A percentile compares a stretch with the other conserved stretches of the same genome.
phyloP scores from a whole-genome alignment of 2,329 filamentous ascomycete species.

The Bretziella fagacearum region DNA sequence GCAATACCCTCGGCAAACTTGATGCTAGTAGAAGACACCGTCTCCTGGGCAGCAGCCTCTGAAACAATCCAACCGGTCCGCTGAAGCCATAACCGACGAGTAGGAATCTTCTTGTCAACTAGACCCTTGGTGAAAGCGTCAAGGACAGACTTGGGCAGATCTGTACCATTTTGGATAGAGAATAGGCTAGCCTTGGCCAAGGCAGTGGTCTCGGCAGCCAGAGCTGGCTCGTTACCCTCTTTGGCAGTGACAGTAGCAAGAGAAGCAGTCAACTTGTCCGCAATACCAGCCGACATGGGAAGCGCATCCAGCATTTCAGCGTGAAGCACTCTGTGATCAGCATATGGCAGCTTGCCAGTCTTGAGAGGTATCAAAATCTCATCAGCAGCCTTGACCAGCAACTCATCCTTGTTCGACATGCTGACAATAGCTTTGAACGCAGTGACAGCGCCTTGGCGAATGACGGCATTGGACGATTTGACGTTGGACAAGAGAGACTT shows the following conservation, averaged over 20 bases:
- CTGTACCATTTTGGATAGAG: constrained; percentile 41
- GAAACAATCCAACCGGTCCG: constrained; percentile 51
- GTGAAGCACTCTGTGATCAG: constrained; percentile 71
- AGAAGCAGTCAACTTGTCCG: constrained; percentile 47
- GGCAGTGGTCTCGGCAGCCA: constrained; percentile 57
- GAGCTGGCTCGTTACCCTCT: constrained; percentile 73
- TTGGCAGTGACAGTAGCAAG: constrained; percentile 57
- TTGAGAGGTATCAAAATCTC: constrained; percentile 70
- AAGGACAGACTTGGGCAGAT: constrained; percentile 47
- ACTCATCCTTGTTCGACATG: constrained; percentile 38
- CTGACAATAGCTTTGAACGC: constrained; percentile 56
- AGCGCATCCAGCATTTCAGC: constrained; percentile 61
- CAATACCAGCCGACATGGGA: constrained; percentile 41
- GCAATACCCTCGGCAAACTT: constrained; percentile 35
- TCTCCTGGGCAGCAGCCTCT: constrained; percentile 27
- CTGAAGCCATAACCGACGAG: constrained; percentile 66
- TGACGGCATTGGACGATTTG: constrained; percentile 69
- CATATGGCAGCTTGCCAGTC: constrained; percentile 62
- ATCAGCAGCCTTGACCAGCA: constrained; percentile 51
- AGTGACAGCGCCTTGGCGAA: constrained; percentile 57
- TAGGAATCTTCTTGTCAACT: constrained; percentile 63
- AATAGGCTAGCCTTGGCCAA: constrained; percentile 48
- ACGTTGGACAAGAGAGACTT: constrained; percentile 81
- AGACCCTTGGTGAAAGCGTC: constrained; percentile 69
- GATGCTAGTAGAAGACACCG: constrained; percentile 16